Evolutionary conservation across 495 filamentous ascomycete species (phyloP), one percentile per base, ranked within the genome.

Genomic region (Hypoxylon fuscum): DNA sequence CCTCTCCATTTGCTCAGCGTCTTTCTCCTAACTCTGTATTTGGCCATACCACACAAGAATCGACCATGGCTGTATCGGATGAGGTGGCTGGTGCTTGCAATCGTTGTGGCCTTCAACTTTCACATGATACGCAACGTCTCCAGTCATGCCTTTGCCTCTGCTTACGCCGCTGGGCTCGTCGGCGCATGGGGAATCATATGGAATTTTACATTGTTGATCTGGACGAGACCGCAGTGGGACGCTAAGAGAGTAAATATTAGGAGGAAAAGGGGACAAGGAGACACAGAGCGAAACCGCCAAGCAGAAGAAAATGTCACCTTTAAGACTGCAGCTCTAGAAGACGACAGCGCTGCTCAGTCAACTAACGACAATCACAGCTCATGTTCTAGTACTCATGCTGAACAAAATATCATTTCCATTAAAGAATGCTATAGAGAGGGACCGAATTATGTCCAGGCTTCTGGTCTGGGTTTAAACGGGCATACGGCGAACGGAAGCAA

Each of bases 121-220:
- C 15, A 76, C 6, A 66, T 85, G n/a, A 68, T 87, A 21, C 72
- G 70, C 21, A 67, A 84, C 42, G 78, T 82, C 11, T 79, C 76
- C 9, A 84, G 85, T 44, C 56, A 81, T 1, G 80, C 83, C 43
- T 83, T 87, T 43, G 88, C 81, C 1, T 72, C 83, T 40, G 84
- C 85, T 0, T 93, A 91, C 64, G 85, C 83, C n/a, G 75, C 85
- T 15, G 92, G 92, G 0, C 58, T 94, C 46, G 68, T 89, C 18
- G 77, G 78, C 0, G 78, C 80, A 10, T 96, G 89, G 88, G 79
- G 80, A 34, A 79, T 85, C 17, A 70, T 95, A 9, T 92, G 88
- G 89, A 76, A 72, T 49, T 73, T 79, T 11, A 80, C 80, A 0
- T 68, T 91, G 62, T 69, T 95, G 23, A 65, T 93, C 2, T 87